Conservation (phyloP, 1,284 basidiomycete species). For the Sporisorium exsertum region DNA sequence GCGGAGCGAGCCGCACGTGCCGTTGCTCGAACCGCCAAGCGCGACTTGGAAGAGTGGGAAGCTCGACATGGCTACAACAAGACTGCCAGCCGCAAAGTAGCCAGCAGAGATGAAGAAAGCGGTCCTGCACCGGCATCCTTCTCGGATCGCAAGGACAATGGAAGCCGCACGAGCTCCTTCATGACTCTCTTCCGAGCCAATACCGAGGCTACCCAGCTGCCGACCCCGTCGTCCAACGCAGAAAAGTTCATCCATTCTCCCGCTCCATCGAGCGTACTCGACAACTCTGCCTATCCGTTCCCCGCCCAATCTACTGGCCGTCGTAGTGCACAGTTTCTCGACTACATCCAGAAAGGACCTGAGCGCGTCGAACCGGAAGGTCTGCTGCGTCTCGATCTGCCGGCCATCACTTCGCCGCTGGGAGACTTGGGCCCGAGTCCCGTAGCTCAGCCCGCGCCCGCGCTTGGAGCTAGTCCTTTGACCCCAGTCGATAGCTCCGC, state of each 20-base stretch:
- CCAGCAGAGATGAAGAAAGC: conserved; percentile 24
- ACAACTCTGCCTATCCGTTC: conserved; percentile 25
- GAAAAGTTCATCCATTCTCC: conserved; percentile 35
- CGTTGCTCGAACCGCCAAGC: conserved; percentile 76
- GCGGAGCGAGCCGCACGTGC: conserved; percentile 80
- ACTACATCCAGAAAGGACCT: conserved; percentile 43
- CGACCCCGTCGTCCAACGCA: conserved; percentile 14
- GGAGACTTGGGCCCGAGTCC: conserved; percentile 10
- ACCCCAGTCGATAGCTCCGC: conserved; percentile 3
- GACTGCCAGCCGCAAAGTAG: conserved; percentile 21
- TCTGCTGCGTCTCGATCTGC: conserved; percentile 26
- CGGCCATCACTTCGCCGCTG: conserved; percentile 16
- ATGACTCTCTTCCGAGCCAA: conserved; percentile 36
- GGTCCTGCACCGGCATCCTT: conserved; percentile 1
- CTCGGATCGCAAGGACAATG: conserved; percentile 15
- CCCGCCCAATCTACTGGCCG: conserved; percentile 23
- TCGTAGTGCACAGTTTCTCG: conserved; percentile 46
- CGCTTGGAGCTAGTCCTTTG: conserved; percentile 2
- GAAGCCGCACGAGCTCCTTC: conserved; percentile 38
- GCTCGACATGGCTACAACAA: conserved; percentile 77
- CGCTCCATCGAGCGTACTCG: conserved; percentile 26
- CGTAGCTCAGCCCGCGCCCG: neutral
- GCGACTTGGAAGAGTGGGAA: conserved; percentile 87
- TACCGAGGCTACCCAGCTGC: conserved; percentile 20
- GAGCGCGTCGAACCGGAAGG: conserved; percentile 30